Conservation (phyloP, 371 early-diverging fungal species). For the Mortierella sp. region DNA sequence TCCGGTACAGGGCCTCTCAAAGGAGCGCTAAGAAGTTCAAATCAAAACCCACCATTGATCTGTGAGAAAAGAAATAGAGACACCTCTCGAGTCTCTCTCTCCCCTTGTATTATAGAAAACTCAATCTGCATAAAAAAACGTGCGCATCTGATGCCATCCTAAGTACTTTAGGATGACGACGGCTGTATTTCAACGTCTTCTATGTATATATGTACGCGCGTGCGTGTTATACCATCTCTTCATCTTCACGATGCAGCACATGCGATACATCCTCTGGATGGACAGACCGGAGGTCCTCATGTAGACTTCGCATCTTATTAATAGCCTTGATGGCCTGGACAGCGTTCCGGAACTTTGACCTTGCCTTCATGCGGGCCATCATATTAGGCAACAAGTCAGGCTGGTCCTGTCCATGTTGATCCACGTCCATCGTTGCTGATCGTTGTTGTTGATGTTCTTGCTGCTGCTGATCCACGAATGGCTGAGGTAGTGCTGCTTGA, state of each 20-base stretch:
- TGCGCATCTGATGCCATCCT: no score
- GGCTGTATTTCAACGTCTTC: no score
- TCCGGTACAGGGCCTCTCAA: slow-evolving; percentile 79
- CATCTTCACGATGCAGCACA: slow-evolving; percentile 17
- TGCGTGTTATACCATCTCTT: slow-evolving; percentile 6
- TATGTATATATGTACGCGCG: no score
- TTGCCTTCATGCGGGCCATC: slow-evolving; percentile 39
- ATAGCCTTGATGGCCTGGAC: slow-evolving; percentile 27
- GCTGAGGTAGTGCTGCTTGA: slow-evolving; percentile 4
- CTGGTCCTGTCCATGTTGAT: slow-evolving; percentile 16
- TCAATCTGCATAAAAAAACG: no score
- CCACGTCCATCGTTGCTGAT: not conserved
- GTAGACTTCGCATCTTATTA: slow-evolving; percentile 19
- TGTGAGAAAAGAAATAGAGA: slow-evolving; percentile 53
- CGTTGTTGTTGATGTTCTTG: slow-evolving; percentile 8
- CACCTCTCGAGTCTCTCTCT: not conserved
- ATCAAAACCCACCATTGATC: slow-evolving; percentile 80
- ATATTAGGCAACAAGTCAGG: slow-evolving; percentile 34
- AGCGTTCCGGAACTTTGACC: slow-evolving; percentile 25
- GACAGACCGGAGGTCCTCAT: slow-evolving; percentile 3
- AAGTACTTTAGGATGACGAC: no score
- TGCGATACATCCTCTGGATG: slow-evolving; percentile 13
- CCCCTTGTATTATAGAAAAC: not conserved
- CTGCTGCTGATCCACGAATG: not conserved
- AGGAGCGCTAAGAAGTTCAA: slow-evolving; percentile 91